Evolutionary conservation across 2,329 filamentous ascomycete genomes (phyloP).

Genomic region (Ustilaginoidea virens): DNA sequence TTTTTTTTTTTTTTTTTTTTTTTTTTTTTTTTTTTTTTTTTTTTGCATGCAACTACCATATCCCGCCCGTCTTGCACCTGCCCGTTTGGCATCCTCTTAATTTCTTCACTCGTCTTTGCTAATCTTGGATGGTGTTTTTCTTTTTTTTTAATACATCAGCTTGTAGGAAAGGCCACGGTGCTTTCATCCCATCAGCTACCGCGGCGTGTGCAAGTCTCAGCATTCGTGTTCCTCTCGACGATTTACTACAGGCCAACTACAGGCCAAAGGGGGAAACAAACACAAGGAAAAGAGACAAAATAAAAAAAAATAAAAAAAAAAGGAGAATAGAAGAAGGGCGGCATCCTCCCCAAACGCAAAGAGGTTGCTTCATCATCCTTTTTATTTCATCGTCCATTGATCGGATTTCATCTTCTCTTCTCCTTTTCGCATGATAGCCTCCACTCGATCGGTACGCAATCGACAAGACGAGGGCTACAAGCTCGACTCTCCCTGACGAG

Average conservation of each 20-base stretch:
- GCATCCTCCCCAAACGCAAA: too few relatives aligned
- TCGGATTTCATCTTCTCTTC: neutral
- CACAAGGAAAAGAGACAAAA: neutral
- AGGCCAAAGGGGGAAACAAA: too few relatives aligned
- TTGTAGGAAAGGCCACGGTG: too few relatives aligned
- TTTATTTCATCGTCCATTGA: neutral
- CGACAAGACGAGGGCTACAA: conserved; percentile 1
- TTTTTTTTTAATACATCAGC: neutral
- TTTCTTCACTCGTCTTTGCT: too few relatives aligned
- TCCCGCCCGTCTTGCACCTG: too few relatives aligned
- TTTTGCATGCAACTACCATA: neutral
- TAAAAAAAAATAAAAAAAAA: too few relatives aligned
- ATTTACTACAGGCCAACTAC: too few relatives aligned
- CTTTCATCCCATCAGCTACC: conserved; percentile 4
- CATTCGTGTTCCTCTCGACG: conserved; percentile 4
- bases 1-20: neutral
- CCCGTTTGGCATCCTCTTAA: too few relatives aligned
- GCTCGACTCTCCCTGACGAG: conserved; percentile 3
- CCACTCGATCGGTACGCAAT: conserved; percentile 2
- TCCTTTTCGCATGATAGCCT: conserved; percentile 3
- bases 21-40: neutral
- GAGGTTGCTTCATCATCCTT: too few relatives aligned
- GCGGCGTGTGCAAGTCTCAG: conserved; percentile 6
- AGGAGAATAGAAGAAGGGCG: too few relatives aligned
- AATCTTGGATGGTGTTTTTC: too few relatives aligned